phyloP scores from a whole-genome alignment of 2,329 filamentous ascomycete species.

The Aspergillus tubingensis region DNA sequence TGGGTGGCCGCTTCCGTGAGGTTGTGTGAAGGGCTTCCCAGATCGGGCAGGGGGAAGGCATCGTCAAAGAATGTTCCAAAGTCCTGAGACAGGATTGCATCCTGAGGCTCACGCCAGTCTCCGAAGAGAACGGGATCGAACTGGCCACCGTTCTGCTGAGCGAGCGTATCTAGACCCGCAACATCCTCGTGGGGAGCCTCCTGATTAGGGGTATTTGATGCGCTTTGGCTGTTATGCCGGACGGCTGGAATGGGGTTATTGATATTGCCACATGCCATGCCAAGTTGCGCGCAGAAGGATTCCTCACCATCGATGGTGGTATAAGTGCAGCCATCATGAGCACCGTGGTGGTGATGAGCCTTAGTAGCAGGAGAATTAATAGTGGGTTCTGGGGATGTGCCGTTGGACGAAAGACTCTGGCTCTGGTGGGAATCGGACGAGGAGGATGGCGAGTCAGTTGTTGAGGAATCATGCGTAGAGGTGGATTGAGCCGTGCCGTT shows the following conservation, averaged over 20 bases:
- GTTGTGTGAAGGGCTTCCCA: conserved; percentile 77
- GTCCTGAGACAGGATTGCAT: conserved; percentile 70
- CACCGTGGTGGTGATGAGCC: conserved; percentile 35
- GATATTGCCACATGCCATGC: conserved; percentile 49
- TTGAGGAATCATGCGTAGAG: conserved; percentile 37
- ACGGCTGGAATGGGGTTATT: conserved; percentile 47
- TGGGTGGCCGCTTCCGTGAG: conserved; percentile 38
- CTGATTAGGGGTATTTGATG: conserved; percentile 31
- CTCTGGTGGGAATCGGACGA: conserved; percentile 51
- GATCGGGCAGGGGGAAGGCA: conserved; percentile 74
- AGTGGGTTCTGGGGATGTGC: conserved; percentile 52
- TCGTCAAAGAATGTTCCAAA: conserved; percentile 76
- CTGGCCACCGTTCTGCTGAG: conserved; percentile 76
- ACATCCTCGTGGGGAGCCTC: conserved; percentile 10
- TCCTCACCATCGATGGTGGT: conserved; percentile 44
- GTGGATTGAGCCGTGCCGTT: conserved; percentile 26
- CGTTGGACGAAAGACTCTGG: conserved; percentile 48
- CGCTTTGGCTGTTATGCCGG: conserved; percentile 34
- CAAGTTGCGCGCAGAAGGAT: conserved; percentile 48
- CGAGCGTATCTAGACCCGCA: conserved; percentile 64
- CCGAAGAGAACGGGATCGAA: conserved; percentile 93
- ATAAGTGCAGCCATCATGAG: conserved; percentile 29
- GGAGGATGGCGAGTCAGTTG: conserved; percentile 50
- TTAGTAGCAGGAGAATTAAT: conserved; percentile 46
- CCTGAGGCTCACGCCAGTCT: conserved; percentile 87